phyloP scores from a whole-genome alignment of 768 basidiomycete genomes.

The Albatrellus ellisii region DNA sequence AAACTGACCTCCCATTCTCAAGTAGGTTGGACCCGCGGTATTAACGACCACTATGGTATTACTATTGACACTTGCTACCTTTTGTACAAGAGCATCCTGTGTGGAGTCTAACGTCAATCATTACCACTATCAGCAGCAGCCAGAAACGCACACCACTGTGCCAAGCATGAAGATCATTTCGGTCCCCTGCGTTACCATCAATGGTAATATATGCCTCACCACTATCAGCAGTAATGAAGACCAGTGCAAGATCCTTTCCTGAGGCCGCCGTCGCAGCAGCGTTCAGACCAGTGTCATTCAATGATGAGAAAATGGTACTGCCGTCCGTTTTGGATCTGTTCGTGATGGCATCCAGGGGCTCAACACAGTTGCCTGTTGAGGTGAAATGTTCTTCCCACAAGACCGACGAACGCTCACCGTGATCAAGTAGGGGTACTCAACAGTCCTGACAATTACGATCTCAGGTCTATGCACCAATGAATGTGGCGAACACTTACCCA shows the following conservation, averaged over 20 bases:
- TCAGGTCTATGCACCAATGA: background rate
- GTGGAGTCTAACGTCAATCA: too few species aligned
- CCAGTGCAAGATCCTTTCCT: slow-evolving; percentile 49
- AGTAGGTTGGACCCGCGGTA: slow-evolving; percentile 26
- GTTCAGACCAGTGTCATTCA: background rate
- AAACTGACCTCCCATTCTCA: too few species aligned
- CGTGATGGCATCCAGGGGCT: slow-evolving; percentile 3
- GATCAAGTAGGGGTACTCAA: slow-evolving; percentile 2
- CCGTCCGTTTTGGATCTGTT: slow-evolving; percentile 2
- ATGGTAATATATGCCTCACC: slow-evolving; percentile 73
- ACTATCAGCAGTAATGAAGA: slow-evolving; percentile 68
- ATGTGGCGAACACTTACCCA: slow-evolving; percentile 3
- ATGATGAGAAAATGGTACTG: background rate
- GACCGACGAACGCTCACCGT: background rate
- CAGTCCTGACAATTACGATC: background rate
- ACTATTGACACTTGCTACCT: slow-evolving; percentile 52
- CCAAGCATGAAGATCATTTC: slow-evolving; percentile 15
- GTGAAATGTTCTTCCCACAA: background rate
- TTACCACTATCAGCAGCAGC: background rate
- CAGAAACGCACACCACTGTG: background rate
- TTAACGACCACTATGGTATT: slow-evolving; percentile 66
- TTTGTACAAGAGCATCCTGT: slow-evolving; percentile 34
- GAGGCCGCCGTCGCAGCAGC: slow-evolving; percentile 8
- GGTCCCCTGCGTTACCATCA: slow-evolving; percentile 62
- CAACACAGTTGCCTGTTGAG: background rate